Evolutionary conservation across 2,329 filamentous ascomycete species (phyloP).

Genomic region (Bertia moriformis): DNA sequence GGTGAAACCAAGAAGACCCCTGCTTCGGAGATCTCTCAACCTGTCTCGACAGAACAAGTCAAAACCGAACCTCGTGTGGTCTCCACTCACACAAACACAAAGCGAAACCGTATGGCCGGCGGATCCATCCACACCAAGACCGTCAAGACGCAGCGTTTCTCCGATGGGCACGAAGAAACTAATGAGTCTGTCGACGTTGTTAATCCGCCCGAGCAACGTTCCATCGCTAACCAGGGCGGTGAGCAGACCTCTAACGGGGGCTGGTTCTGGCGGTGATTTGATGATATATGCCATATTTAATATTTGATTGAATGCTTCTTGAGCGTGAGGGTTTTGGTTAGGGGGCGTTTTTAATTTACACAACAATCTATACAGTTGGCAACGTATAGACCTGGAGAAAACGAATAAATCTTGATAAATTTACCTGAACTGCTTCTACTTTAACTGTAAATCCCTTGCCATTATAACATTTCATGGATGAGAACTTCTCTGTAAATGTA

Average conservation of each 20-base stretch:
- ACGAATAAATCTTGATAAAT: too few relatives aligned
- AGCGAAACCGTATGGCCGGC: slow-evolving; percentile 35
- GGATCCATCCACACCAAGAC: slow-evolving; percentile 41
- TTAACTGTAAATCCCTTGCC: too few relatives aligned
- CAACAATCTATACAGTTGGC: too few relatives aligned
- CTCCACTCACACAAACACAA: slow-evolving; percentile 40
- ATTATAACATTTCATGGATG: too few relatives aligned
- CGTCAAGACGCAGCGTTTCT: slow-evolving; percentile 39
- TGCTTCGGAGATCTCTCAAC: background rate
- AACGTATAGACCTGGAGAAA: too few relatives aligned
- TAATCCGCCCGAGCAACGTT: background rate
- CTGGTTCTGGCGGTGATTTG: slow-evolving; percentile 1
- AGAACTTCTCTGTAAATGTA: too few relatives aligned
- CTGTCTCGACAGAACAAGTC: background rate
- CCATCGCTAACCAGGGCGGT: background rate
- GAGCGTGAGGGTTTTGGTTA: too few relatives aligned
- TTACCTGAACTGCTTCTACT: too few relatives aligned
- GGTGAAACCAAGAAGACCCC: background rate
- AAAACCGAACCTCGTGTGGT: slow-evolving; percentile 25
- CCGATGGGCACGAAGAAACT: slow-evolving; percentile 43
- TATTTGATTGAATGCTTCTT: too few relatives aligned
- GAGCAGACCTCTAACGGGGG: background rate
- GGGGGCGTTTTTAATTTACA: too few relatives aligned
- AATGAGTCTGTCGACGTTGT: slow-evolving; percentile 33
- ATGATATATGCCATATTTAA: too few relatives aligned